Evolutionary conservation across 2,329 filamentous ascomycete genomes (phyloP).

Genomic region (Daldinia sp.): DNA sequence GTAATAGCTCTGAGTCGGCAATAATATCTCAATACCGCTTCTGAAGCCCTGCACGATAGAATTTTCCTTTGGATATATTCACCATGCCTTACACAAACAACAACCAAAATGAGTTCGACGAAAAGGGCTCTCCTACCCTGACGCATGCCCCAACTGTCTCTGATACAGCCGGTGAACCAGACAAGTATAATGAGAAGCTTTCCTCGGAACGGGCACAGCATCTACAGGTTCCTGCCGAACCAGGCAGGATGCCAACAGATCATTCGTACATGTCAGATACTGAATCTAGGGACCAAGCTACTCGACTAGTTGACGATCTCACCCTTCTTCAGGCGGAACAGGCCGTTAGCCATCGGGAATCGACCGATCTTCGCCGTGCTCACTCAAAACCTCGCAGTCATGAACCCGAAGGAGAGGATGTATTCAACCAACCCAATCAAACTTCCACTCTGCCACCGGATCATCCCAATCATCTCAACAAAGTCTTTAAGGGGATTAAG

Average conservation of each 20-base stretch:
- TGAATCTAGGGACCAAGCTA: slow-evolving; percentile 48
- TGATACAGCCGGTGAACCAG: slow-evolving; percentile 38
- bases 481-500: slow-evolving; percentile 68
- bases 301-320: slow-evolving; percentile 49
- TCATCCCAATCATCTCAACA: slow-evolving; percentile 70
- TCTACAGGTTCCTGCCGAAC: slow-evolving; percentile 42
- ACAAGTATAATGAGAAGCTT: slow-evolving; percentile 34
- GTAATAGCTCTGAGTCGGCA: slow-evolving; percentile 5
- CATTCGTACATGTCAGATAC: slow-evolving; percentile 41
- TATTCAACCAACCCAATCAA: slow-evolving; percentile 49
- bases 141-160: slow-evolving; percentile 44
- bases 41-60: slow-evolving; percentile 2
- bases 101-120: slow-evolving; percentile 37
- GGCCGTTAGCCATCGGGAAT: slow-evolving; percentile 46
- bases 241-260: slow-evolving; percentile 33
- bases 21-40: slow-evolving; percentile 1
- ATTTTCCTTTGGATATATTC: neutral
- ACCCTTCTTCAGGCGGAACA: slow-evolving; percentile 51
- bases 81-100: slow-evolving; percentile 22
- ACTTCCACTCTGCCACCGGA: slow-evolving; percentile 60
- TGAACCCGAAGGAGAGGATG: slow-evolving; percentile 46
- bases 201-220: slow-evolving; percentile 34
- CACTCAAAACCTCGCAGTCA: slow-evolving; percentile 44
- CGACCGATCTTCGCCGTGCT: slow-evolving; percentile 41
- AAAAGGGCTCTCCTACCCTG: slow-evolving; percentile 45